Conservation (phyloP, 2,329 filamentous ascomycete genomes). For the Cercospora sojina region DNA sequence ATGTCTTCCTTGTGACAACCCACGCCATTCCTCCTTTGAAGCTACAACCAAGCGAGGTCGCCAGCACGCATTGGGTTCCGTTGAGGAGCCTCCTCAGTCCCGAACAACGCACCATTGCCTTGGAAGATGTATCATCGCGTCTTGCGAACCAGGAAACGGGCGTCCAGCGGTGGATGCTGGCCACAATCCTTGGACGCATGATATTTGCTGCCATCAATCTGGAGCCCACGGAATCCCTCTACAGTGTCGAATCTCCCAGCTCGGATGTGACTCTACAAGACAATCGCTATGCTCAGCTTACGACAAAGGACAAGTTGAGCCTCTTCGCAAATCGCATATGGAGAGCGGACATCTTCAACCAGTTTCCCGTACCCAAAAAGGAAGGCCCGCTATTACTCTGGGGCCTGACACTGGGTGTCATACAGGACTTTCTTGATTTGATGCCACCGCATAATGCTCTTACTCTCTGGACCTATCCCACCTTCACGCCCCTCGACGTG, state of each 20-base stretch:
- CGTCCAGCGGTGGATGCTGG: conserved; percentile 55
- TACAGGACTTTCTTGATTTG: conserved; percentile 67
- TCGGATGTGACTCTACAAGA: conserved; percentile 29
- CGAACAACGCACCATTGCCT: conserved; percentile 59
- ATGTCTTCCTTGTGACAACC: conserved; percentile 62
- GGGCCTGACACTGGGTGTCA: conserved; percentile 66
- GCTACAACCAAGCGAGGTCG: conserved; percentile 68
- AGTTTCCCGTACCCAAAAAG: conserved; percentile 37
- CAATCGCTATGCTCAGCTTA: conserved; percentile 29
- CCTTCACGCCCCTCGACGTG: conserved; percentile 64
- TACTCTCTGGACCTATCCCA: conserved; percentile 65
- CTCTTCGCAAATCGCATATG: conserved; percentile 23
- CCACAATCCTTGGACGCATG: conserved; percentile 63
- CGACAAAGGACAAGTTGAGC: conserved; percentile 18
- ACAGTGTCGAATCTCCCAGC: conserved; percentile 49
- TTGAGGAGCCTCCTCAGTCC: conserved; percentile 61
- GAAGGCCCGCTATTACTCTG: conserved; percentile 60
- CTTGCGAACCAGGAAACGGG: conserved; percentile 57
- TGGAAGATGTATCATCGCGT: conserved; percentile 63
- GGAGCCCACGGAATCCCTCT: conserved; percentile 60
- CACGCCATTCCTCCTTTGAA: conserved; percentile 57
- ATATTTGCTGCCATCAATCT: conserved; percentile 65
- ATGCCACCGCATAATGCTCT: conserved; percentile 64
- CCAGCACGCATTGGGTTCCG: conserved; percentile 68
- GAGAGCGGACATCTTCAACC: conserved; percentile 33